Base-by-base conservation (phyloP, 805 yeast species). In the Candida ulmi region DNA sequence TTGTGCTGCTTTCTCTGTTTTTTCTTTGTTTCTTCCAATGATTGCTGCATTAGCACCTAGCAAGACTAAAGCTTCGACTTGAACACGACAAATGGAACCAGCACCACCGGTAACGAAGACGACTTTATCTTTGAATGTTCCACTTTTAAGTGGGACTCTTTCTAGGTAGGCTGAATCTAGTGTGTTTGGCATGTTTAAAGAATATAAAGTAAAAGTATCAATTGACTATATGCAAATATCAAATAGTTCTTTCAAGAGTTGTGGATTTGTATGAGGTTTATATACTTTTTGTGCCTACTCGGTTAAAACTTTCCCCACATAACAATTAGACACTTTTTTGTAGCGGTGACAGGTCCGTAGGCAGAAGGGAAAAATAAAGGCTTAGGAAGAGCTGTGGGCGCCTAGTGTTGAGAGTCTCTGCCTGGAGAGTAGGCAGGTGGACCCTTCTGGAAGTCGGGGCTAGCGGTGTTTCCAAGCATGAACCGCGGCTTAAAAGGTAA, bases 41-140 rank as follows among this genome's bases (percentile, higher is more conserved):
- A 91, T 83, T 5, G 85, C 85, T 13, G 95, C 95, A 54, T 86
- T 70, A 39, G 96, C 93, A 5, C 98, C 98, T 11, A 91, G 65
- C 15, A 76, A 63, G 3, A 88, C 83, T 63, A 91, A 47, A 0
- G 95, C 95, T 58, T 86, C 95, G 0, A 84, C 76, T 60, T 90
- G 97, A 6, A 84, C 91, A 35, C 93, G 69, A 61, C 97, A 90
- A 40, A 91, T 90, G n/a, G 95, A 79, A 11, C 97, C 97, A 2
- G 97, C 93, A 12, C 97, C 97, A 6, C 98, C 98, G 1, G 98
- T 91, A 38, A 88, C 86, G 49, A 90, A 84, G 5, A 79, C 93
- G 3, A 87, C 96, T 59, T 88, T 88, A 12, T 84, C 95, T 42
- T 78, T 71, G 66, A 88, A 88, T 30, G 88, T 52, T 47, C 74